A percentile compares a stretch with the other conserved stretches of the same genome.
Conservation (phyloP, 495 filamentous ascomycete genomes). For the Lasiosphaeria hispida region DNA sequence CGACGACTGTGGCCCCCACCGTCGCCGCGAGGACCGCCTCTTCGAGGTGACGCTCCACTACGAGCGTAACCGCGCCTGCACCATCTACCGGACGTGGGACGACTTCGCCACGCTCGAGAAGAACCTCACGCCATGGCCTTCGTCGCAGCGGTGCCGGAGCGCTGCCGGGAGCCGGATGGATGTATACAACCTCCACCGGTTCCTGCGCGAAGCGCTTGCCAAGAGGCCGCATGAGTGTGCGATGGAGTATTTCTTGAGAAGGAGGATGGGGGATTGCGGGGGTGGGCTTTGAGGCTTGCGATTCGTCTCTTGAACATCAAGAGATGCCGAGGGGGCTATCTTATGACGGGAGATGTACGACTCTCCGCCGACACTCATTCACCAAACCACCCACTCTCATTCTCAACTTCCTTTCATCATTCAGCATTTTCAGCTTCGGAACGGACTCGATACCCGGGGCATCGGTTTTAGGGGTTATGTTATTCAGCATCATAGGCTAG, state of each 20-base stretch:
- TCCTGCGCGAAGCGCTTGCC: constrained; percentile 17
- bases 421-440: too few species aligned
- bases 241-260: constrained; percentile 31
- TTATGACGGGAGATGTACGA: too few species aligned
- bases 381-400: too few species aligned
- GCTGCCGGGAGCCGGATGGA: neutral
- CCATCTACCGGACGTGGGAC: constrained; percentile 25
- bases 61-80: constrained; percentile 33
- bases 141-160: neutral
- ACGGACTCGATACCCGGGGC: too few species aligned
- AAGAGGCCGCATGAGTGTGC: constrained; percentile 16
- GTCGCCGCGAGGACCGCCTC: constrained; percentile 1
- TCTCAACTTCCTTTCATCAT: too few species aligned
- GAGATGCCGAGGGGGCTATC: too few species aligned
- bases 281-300: too few species aligned
- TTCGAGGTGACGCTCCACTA: constrained; percentile 31
- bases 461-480: too few species aligned
- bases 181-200: constrained; percentile 6
- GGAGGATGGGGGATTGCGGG: constrained; percentile 32
- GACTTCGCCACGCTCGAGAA: constrained; percentile 23
- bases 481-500: too few species aligned
- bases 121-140: neutral
- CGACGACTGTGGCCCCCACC: neutral
- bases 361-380: too few species aligned
- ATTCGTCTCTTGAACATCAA: too few species aligned